Evolutionary conservation across 352 stramenopile species (phyloP), one percentile per base, ranked within the genome.

Genomic region (Pythium graminicola): DNA sequence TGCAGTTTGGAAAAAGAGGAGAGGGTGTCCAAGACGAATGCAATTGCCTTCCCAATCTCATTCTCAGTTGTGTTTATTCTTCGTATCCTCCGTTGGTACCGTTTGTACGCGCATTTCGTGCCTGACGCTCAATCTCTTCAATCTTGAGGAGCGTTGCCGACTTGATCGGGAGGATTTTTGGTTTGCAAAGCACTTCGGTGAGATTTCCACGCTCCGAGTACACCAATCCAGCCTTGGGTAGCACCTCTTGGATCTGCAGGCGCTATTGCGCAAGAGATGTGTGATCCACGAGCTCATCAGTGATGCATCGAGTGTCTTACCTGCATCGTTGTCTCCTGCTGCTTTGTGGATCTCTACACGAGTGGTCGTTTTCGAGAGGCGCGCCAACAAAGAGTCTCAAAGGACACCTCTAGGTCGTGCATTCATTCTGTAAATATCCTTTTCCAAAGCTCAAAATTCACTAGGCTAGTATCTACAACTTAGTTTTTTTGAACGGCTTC

Each of bases 121-220:
- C 79, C 53, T 89, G 75, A 41, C 71, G 73, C 58, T 95, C 84
- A 41, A 93, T 88, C 50, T 93, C 72, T 56, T 96, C 83, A 39
- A 96, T 92, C 44, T 74, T 70, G 43, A 93, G 52, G 54, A 96
- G 54, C 26, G 81, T 90, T 43, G 82, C 74, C 19, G 78, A 93
- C 64, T 95, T 95, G 65, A 96, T 92, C 3, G 86, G 82, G 57
- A 96, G 59, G 43, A 95, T 89, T 61, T 95, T 95, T 16, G 86
- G 86, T 32, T 95, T 95, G 64, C 86, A 95, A 20, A 96, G 61
- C 54, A 93, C 71, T 54, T 94, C 81, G 0, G 71, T 90, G 26
- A 95, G 50, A 52, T 91, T 89, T n/a, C 79, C 77, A 27, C 77
- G 73, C 57, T 95, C 85, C 26, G 86, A 95, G 65, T 91, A 93